Base-by-base conservation (phyloP, 345 rosid species). In the Toxicodendron radicans region DNA sequence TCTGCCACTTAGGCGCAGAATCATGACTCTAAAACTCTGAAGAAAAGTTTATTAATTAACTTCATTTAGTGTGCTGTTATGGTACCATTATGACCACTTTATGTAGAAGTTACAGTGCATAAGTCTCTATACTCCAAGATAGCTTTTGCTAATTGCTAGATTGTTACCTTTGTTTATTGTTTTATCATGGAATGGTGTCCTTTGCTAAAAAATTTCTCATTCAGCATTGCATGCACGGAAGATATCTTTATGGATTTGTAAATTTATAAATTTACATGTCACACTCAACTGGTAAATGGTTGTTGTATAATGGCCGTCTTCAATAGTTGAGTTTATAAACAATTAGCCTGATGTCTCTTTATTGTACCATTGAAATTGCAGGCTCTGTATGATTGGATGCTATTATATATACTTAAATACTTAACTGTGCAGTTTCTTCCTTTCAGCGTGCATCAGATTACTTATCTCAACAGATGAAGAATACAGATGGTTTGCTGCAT, bases 401-500 rank as follows among this genome's bases (percentile, higher is more conserved):
- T 24, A 16, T 45, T 21, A 59, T 12, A 60, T 79, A 18, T 60
- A 58, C 66, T 7, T 60, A 46, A 49, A 57, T 49, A 27, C 71
- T 68, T 82, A 33, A 73, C 46, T 32, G 2, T 48, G 7, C 57
- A n/a, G 46, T 76, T 75, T 76, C 77, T 72, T 70, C 63, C 73
- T 79, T 82, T 72, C 90, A 95, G 98, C 83, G 16, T 8, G 98
- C 98, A 76, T 86, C 92, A 21, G 93, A 90, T 71, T 93, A 95
- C 83, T 88, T 95, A 65, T 85, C 88, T 41, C 91, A 93, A 54
- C 87, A 88, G 74, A 79, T 89, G 85, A 89, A 85, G 79, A 85
- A 88, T 64, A 84, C 90, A 12, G 84, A 81, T 61, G 78, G 78
- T 70, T 85, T 90, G 78, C 66, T 93, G 77, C 91, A 63, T 59